Percentiles rank a stretch among this genome's conserved stretches.
phyloP scores from a whole-genome alignment of 139 green algal species.

The Mesostigma viride region DNA sequence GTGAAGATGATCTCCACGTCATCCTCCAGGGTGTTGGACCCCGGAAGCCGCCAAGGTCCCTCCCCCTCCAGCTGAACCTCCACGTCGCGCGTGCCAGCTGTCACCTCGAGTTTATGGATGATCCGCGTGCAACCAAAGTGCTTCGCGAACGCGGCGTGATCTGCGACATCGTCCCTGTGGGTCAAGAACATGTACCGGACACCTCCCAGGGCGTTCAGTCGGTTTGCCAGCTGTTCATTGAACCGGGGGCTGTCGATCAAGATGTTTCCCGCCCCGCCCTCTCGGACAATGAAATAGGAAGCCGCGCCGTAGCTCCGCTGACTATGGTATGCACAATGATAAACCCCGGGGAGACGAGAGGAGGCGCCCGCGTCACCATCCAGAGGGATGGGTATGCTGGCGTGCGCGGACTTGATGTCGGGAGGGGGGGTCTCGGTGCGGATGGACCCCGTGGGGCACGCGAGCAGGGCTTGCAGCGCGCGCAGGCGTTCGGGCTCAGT shows the following conservation, averaged over 20 bases:
- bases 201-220: constrained; percentile 13
- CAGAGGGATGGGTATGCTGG: constrained; percentile 14
- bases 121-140: constrained; percentile 17
- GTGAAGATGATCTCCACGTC: constrained; percentile 22
- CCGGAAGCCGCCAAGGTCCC: constrained; percentile 18
- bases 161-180: constrained; percentile 29
- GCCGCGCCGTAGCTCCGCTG: constrained; percentile 19
- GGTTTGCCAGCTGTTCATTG: constrained; percentile 12
- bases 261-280: constrained; percentile 8
- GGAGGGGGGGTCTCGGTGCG: constrained; percentile 8
- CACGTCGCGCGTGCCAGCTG: constrained; percentile 1
- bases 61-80: constrained; percentile 15
- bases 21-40: too few species aligned
- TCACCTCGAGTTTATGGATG: constrained; percentile 15
- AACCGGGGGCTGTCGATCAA: constrained; percentile 19
- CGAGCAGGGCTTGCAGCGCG: constrained; percentile 18
- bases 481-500: background rate
- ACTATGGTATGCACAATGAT: constrained; percentile 25
- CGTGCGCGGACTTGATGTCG: constrained; percentile 15
- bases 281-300: constrained; percentile 7
- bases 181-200: constrained; percentile 24
- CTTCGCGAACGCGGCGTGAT: constrained; percentile 19
- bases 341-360: constrained; percentile 10
- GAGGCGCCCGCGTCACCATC: background rate
- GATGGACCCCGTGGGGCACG: constrained; percentile 27